These are phyloP conservation scores for Hirsutella minnesotensis DNA, from an alignment of 2,329 filamentous ascomycete species.

Conservation along the genomic window DNA sequence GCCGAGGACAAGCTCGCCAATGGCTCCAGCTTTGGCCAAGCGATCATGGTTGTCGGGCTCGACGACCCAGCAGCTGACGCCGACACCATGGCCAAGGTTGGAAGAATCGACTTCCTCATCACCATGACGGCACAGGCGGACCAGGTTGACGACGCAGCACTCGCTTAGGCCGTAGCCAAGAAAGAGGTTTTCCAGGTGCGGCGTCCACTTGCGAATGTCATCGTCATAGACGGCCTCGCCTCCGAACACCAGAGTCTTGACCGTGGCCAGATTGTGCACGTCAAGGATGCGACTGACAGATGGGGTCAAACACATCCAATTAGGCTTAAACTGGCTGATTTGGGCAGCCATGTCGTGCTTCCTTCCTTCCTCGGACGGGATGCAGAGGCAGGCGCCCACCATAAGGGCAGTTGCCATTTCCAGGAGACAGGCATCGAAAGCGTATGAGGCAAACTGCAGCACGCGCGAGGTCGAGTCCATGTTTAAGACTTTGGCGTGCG, in stretches of 20 bases:
- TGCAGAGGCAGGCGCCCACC: slow-evolving; percentile 1
- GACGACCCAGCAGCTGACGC: slow-evolving; percentile 10
- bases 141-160: neutral
- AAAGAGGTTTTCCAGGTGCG: neutral
- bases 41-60: slow-evolving; percentile 6
- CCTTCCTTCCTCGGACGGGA: slow-evolving; percentile 2
- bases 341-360: slow-evolving; percentile 1
- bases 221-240: neutral
- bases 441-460: slow-evolving; percentile 1
- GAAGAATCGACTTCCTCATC: no score
- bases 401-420: neutral
- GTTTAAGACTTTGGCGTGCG: neutral
- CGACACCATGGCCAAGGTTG: neutral
- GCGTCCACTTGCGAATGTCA: neutral
- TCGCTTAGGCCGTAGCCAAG: neutral
- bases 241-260: neutral
- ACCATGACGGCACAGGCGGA: no score
- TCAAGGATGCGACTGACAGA: slow-evolving; percentile 1
- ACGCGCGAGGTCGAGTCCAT: neutral
- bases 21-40: slow-evolving; percentile 7
- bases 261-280: neutral
- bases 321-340: no score
- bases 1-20: slow-evolving; percentile 15
- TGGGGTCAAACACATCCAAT: neutral
- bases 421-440: slow-evolving; percentile 4